These are phyloP conservation scores for Claviceps sorghi DNA, from an alignment of 2,329 filamentous ascomycete genomes.

Conservation along the genomic window DNA sequence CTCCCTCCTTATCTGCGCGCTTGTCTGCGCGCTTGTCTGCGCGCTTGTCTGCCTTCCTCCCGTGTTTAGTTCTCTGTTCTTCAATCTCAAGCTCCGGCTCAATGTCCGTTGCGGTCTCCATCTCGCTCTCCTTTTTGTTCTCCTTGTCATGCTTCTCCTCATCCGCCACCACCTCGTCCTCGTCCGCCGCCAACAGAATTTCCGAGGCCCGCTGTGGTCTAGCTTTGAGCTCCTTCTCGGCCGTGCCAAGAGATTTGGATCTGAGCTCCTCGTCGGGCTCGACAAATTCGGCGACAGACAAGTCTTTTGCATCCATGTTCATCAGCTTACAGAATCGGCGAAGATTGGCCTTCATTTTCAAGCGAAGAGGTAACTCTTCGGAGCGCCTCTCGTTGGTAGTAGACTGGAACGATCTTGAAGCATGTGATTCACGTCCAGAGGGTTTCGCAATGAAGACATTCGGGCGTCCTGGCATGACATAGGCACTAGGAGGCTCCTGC, in stretches of 20 bases:
- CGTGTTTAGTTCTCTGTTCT: no score
- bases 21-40: no score
- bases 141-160: neutral
- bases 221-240: constrained; percentile 18
- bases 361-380: constrained; percentile 19
- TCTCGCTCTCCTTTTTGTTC: neutral
- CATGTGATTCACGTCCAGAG: constrained; percentile 31
- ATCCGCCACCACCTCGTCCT: neutral
- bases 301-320: constrained; percentile 19
- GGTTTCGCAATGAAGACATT: constrained; percentile 34
- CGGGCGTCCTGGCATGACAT: constrained; percentile 30
- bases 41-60: no score
- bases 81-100: neutral
- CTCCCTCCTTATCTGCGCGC: no score
- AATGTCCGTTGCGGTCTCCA: neutral
- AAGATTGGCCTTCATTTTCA: constrained; percentile 21
- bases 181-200: constrained; percentile 12
- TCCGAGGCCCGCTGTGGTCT: constrained; percentile 15
- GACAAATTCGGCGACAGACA: constrained; percentile 19
- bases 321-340: constrained; percentile 24
- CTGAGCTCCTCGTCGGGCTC: constrained; percentile 20
- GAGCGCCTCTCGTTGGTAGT: constrained; percentile 21
- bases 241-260: constrained; percentile 22
- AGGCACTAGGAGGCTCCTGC: constrained; percentile 23
- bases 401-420: constrained; percentile 29